Percentiles rank a stretch among this genome's conserved stretches.
These are phyloP conservation scores for Didymella lethalis DNA, from an alignment of 2,329 filamentous ascomycete species.

Conservation along the genomic window DNA sequence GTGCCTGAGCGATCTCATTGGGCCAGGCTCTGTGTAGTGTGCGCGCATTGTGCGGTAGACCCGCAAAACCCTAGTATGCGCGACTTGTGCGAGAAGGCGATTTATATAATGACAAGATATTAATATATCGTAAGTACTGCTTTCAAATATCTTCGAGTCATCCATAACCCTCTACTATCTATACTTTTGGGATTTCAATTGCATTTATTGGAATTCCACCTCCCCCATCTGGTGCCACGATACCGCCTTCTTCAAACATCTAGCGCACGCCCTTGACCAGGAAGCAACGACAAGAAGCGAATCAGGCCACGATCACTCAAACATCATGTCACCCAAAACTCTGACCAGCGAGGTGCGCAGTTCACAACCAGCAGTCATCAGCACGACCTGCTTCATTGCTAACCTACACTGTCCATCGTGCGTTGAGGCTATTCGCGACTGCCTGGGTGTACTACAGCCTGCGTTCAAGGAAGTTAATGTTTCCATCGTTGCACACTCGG, in stretches of 20 bases:
- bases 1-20: slow-evolving; percentile 1
- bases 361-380: slow-evolving; percentile 30
- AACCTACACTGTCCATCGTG: slow-evolving; percentile 84
- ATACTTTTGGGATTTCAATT: not conserved
- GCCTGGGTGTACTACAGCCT: slow-evolving; percentile 60
- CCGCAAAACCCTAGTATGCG: slow-evolving; percentile 6
- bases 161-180: not conserved
- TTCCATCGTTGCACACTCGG: slow-evolving; percentile 74
- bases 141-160: not conserved
- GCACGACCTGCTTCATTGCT: slow-evolving; percentile 70
- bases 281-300: slow-evolving; percentile 28
- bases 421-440: slow-evolving; percentile 69
- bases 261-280: not conserved
- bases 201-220: not conserved
- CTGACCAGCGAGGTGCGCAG: slow-evolving; percentile 23
- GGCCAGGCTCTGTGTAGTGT: not conserved
- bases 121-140: not conserved
- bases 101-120: not conserved
- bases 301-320: slow-evolving; percentile 6
- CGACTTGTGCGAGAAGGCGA: slow-evolving; percentile 14
- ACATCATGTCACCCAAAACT: slow-evolving; percentile 27
- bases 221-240: not conserved
- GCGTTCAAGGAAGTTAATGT: slow-evolving; percentile 67
- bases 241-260: slow-evolving; percentile 4
- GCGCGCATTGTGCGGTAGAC: slow-evolving; percentile 9